These are phyloP conservation scores for Cyberlindnera nakhonratchasimensis DNA, from an alignment of 805 yeast species.

Conservation along the genomic window DNA sequence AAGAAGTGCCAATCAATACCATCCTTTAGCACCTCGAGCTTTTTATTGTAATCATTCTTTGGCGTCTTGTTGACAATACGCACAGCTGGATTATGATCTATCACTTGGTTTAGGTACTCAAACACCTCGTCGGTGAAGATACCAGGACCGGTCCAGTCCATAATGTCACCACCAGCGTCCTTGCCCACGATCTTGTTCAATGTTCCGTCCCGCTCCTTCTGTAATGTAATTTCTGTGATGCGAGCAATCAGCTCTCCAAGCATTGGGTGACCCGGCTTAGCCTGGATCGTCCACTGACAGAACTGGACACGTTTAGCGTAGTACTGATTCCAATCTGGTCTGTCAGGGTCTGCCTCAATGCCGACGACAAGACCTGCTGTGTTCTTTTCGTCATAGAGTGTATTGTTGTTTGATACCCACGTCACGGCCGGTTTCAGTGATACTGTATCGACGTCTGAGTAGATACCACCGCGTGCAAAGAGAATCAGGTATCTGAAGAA, in stretches of 20 bases:
- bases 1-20: constrained; percentile 60
- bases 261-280: constrained; percentile 89
- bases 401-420: constrained; percentile 62
- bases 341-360: constrained; percentile 95
- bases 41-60: constrained; percentile 28
- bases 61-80: constrained; percentile 19
- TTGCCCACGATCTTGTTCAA: constrained; percentile 50
- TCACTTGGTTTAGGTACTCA: constrained; percentile 62
- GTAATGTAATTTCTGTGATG: constrained; percentile 72
- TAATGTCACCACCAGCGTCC: constrained; percentile 70
- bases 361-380: constrained; percentile 82
- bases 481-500: constrained; percentile 86
- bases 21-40: constrained; percentile 26
- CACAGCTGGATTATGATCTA: constrained; percentile 3
- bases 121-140: constrained; percentile 87
- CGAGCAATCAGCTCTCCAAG: constrained; percentile 74
- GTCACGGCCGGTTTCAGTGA: constrained; percentile 64
- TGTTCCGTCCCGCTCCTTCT: constrained; percentile 44
- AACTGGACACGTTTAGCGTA: constrained; percentile 91
- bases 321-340: constrained; percentile 92
- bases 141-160: constrained; percentile 98
- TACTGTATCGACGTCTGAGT: constrained; percentile 86
- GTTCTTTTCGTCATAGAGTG: constrained; percentile 18
- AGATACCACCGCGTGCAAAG: constrained; percentile 89
- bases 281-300: constrained; percentile 95